These are phyloP conservation scores for Heliocybe sulcata DNA, from an alignment of 1,284 basidiomycete species.

Conservation along the genomic window DNA sequence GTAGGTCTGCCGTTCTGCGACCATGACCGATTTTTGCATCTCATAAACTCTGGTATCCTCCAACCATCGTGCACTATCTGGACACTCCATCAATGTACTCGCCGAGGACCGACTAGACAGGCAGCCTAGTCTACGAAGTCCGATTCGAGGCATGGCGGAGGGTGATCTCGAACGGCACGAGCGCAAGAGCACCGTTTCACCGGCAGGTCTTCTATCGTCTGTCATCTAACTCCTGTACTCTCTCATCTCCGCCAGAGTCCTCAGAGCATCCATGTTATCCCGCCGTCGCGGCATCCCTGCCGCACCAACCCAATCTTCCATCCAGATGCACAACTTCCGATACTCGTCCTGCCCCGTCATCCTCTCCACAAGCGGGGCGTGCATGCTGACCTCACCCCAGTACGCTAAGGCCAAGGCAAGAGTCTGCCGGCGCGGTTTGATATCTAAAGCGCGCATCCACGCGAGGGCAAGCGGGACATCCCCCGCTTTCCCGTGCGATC, in stretches of 20 bases:
- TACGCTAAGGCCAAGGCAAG: conserved; percentile 60
- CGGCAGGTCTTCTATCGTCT: no score
- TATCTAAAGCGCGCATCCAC: conserved; percentile 66
- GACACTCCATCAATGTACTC: no score
- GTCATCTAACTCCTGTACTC: neutral
- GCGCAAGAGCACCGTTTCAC: no score
- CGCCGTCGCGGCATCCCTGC: conserved; percentile 39
- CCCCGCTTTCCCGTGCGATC: conserved; percentile 35
- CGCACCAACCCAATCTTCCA: conserved; percentile 60
- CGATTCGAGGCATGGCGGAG: no score
- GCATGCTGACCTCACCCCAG: conserved; percentile 63
- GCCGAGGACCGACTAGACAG: no score
- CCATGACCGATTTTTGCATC: no score
- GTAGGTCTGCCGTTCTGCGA: no score
- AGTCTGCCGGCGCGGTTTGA: conserved; percentile 47
- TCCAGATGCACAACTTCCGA: conserved; percentile 48
- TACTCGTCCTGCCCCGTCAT: conserved; percentile 33
- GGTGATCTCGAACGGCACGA: no score
- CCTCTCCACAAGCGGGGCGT: conserved; percentile 47
- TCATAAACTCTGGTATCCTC: no score
- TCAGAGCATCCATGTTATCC: conserved; percentile 19
- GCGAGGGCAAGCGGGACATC: conserved; percentile 68
- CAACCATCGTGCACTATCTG: no score
- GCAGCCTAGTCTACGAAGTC: no score
- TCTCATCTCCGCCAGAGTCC: neutral